Percentiles rank a stretch among this genome's conserved stretches.
These are phyloP conservation scores for Hippophae rhamnoides DNA, from an alignment of 306 rosid species.

Conservation along the genomic window DNA sequence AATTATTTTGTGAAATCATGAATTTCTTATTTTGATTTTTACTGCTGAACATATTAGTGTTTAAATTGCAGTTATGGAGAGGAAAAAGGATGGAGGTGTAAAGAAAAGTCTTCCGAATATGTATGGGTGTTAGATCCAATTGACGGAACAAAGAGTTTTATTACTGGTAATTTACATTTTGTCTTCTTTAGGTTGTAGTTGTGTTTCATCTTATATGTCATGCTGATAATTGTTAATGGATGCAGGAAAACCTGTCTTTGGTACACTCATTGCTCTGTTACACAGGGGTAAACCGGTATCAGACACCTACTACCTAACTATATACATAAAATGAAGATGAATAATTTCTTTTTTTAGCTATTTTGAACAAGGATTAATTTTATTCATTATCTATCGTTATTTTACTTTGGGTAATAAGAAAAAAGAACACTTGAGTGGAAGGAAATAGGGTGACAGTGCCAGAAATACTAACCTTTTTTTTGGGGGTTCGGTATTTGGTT, in stretches of 20 bases:
- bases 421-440: no score
- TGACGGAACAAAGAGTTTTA: slow-evolving; percentile 92
- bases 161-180: slow-evolving; percentile 51
- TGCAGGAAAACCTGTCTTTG: slow-evolving; percentile 90
- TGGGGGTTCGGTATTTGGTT: no score
- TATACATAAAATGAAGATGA: neutral
- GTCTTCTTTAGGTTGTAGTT: neutral
- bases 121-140: slow-evolving; percentile 97
- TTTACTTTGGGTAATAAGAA: neutral
- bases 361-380: neutral
- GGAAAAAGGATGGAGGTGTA: slow-evolving; percentile 92
- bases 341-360: neutral
- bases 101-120: slow-evolving; percentile 51
- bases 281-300: slow-evolving; percentile 69
- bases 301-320: slow-evolving; percentile 14
- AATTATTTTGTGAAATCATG: slow-evolving; percentile 7
- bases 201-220: slow-evolving; percentile 1
- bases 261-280: slow-evolving; percentile 80
- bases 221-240: slow-evolving; percentile 6
- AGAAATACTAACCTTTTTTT: no score
- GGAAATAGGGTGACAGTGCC: neutral
- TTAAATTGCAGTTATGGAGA: slow-evolving; percentile 67
- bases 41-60: slow-evolving; percentile 7
- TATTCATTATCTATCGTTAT: neutral
- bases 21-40: slow-evolving; percentile 3